Percentiles rank a stretch among this genome's conserved stretches.
Evolutionary conservation across 805 yeast genomes (phyloP).

Genomic region (Pichia phayaonensis): DNA sequence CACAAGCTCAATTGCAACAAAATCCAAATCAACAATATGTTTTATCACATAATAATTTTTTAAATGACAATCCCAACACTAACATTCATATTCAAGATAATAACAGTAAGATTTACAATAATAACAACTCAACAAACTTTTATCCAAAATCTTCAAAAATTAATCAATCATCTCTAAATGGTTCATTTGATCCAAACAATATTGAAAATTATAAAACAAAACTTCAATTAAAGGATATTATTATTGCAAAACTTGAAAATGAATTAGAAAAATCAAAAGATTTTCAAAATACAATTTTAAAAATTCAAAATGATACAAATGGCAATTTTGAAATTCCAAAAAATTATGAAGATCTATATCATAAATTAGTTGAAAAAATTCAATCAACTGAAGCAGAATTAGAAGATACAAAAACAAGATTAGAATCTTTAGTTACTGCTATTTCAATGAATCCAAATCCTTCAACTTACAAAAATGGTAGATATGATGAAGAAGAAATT

Average conservation of each 20-base stretch:
- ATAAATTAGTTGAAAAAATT: conserved; percentile 22
- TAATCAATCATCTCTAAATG: conserved; percentile 7
- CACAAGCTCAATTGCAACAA: neutral
- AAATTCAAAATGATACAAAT: conserved; percentile 9
- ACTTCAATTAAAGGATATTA: conserved; percentile 47
- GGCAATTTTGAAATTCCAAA: conserved; percentile 26
- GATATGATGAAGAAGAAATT: conserved; percentile 66
- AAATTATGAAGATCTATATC: conserved; percentile 28
- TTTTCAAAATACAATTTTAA: conserved; percentile 35
- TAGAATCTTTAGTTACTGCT: conserved; percentile 58
- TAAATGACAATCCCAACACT: neutral
- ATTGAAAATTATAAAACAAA: conserved; percentile 40
- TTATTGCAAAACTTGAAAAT: conserved; percentile 37
- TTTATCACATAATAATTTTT: neutral
- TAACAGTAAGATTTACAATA: neutral
- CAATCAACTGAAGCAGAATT: conserved; percentile 37
- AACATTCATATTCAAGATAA: neutral
- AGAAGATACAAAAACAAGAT: conserved; percentile 50
- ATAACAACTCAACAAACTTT: neutral
- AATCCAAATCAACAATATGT: neutral
- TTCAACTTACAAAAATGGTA: conserved; percentile 42
- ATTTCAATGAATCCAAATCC: conserved; percentile 44
- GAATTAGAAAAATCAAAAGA: conserved; percentile 35
- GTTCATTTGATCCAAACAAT: conserved; percentile 13
- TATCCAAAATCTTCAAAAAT: conserved; percentile 4